Percentiles rank a stretch among this genome's conserved stretches.
phyloP scores from a whole-genome alignment of 148 eudicot genomes.

The Selenicereus undatus region DNA sequence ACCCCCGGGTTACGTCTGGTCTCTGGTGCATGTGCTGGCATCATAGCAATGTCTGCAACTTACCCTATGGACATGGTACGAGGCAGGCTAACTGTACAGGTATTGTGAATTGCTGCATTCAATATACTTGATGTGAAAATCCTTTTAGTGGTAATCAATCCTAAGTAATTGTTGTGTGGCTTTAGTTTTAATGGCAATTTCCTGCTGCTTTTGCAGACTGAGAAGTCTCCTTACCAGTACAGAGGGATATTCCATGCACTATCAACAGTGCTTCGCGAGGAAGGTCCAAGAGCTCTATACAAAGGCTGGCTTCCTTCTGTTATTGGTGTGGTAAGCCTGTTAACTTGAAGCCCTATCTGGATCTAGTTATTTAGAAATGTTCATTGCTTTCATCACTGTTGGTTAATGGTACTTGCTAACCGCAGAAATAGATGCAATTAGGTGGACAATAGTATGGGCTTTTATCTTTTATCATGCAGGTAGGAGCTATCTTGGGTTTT shows the following conservation, averaged over 20 bases:
- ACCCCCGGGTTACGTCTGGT: conserved; percentile 84
- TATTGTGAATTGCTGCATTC: conserved; percentile 19
- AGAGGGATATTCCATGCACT: conserved; percentile 91
- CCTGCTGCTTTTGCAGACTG: conserved; percentile 49
- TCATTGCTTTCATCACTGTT: background rate
- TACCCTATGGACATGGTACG: conserved; percentile 94
- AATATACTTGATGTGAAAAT: background rate
- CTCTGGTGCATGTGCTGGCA: conserved; percentile 95
- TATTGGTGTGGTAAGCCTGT: conserved; percentile 70
- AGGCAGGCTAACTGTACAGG: conserved; percentile 90
- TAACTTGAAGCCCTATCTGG: conserved; percentile 3
- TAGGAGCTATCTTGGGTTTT: background rate
- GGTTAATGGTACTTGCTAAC: background rate
- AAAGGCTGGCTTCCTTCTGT: conserved; percentile 98
- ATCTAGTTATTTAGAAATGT: background rate
- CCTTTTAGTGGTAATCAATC: background rate
- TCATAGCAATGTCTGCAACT: conserved; percentile 94
- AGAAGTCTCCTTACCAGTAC: conserved; percentile 70
- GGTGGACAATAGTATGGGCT: background rate
- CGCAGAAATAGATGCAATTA: background rate
- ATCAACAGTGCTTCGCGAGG: conserved; percentile 76
- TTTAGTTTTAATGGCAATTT: conserved; percentile 5
- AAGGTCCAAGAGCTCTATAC: conserved; percentile 85
- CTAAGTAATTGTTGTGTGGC: background rate
- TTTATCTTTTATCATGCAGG: conserved; percentile 5